phyloP scores from a whole-genome alignment of 352 stramenopile genomes.

The Blastocystis sp. region DNA sequence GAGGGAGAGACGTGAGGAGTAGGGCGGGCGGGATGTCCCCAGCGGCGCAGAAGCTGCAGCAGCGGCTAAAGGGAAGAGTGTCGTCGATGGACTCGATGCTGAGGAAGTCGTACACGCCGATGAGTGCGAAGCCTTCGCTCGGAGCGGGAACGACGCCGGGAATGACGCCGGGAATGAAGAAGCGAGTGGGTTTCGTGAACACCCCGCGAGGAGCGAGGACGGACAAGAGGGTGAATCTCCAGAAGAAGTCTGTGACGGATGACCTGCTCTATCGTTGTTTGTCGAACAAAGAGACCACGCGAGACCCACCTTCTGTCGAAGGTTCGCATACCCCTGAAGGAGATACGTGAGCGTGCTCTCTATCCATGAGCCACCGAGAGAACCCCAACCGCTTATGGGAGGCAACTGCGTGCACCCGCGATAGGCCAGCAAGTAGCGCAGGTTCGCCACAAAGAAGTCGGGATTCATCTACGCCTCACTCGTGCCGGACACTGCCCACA shows the following conservation, averaged over 20 bases:
- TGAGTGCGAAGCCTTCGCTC: neutral
- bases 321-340: neutral
- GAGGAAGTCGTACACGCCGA: slow-evolving; percentile 47
- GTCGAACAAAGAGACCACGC: neutral
- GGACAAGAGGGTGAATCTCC: slow-evolving; percentile 43
- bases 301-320: neutral
- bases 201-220: slow-evolving; percentile 5
- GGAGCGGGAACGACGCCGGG: slow-evolving; percentile 31
- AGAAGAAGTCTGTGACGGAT: slow-evolving; percentile 36
- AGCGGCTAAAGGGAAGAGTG: slow-evolving; percentile 31
- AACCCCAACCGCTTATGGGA: neutral
- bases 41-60: slow-evolving; percentile 33
- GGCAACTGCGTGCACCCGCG: neutral
- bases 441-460: slow-evolving; percentile 10
- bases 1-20: neutral
- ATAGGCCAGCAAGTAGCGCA: slow-evolving; percentile 2
- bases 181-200: slow-evolving; percentile 37
- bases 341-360: neutral
- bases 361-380: neutral
- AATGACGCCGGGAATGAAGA: slow-evolving; percentile 70
- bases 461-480: slow-evolving; percentile 22
- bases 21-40: slow-evolving; percentile 34
- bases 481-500: neutral
- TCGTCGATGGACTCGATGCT: slow-evolving; percentile 55
- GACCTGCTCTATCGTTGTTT: slow-evolving; percentile 5